Base-by-base conservation (phyloP, 177 flowering plant species). In the Tripterygium wilfordii region DNA sequence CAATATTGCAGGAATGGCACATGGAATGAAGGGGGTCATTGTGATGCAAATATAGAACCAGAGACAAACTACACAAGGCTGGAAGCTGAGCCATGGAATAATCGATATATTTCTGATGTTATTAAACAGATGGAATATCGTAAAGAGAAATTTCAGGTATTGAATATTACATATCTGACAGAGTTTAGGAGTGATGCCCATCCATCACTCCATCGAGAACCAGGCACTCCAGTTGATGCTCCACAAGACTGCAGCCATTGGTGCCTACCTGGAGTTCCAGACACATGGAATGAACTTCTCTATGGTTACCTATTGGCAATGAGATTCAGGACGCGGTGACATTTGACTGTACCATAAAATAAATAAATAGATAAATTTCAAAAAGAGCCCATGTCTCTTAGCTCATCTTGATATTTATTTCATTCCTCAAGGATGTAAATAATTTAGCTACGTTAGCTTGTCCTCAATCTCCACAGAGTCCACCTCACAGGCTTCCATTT, bases 251-350 rank as follows among this genome's bases (percentile, higher is more conserved):
- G 95, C 68, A 81, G 95, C 76, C 91, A 86, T 44, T 77, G 86
- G 95, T 88, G 98, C 61, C 70, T 91, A n/a, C 95, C 95, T 2
- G 98, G 96, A 43, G 77, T 88, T 35, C 95, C 98, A 8, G 95
- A 85, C 51, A 69, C 77, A n/a, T 80, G 95, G 88, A 82, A 83
- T 58, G 75, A 75, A 55, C 57, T 86, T 61, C 72, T 88, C 23
- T 78, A 80, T 66, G 77, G 78, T 19, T 55, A 72, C 42, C 59
- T 81, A 10, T 23, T 73, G 26, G 36, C 57, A n/a, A 61, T 45
- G 27, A 57, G 49, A 37, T 71, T 49, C 51, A 51, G 58, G 31
- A 65, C 41, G 29, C 46, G 40, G 42, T 51, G 36, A 52, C 12
- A 4, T 9, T 3, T 2, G 65, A 18, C 7, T 9, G 28, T 5